Evolutionary conservation across 805 yeast genomes (phyloP), one percentile per base, ranked within the genome.

Genomic region (Yamadazyma ubonensis): DNA sequence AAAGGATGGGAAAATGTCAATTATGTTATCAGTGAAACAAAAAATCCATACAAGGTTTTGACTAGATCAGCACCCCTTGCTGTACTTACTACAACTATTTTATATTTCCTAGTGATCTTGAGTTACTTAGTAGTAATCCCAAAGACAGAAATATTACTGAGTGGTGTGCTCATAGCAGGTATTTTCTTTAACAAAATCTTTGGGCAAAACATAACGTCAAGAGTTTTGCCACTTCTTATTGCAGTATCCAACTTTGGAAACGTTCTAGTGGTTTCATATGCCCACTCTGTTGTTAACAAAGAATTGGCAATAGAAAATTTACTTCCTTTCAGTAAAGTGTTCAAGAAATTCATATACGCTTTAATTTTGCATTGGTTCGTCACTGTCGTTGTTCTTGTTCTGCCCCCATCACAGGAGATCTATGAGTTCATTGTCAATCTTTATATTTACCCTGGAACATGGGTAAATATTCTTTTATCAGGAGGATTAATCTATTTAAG

Each of bases 1-100:
- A 75, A 79, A 43, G 86, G 86, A 4, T 80, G 86, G 85, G 86
- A 81, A 47, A 80, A 80, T 48, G 81, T 81, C 30, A 81, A 81
- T 52, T 74, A 78, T 47, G 86, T 80, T 0, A 58, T 80, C 37
- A 71, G 73, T 43, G 86, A 80, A 49, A 71, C 80, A 30, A 65
- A 67, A 12, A 67, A 79, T 46, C 86, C 86, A 0, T 68, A 70
- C 30, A 67, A 70, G 22, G 79, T 82, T 0, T 64, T 79, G 39
- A 71, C 74, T n/a, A 60, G 75, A 3, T 81, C 83, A 0, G 86
- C 85, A 1, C 80, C 85, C 0, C 51, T 73, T 14, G 80, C 85
- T 3, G 78, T 80, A 9, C 49, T 70, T 1, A 49, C 73, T 11
- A 77, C 79, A 9, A 76, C 82, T 8, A 46, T 67, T 1, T 64